Conservation (phyloP, 768 basidiomycete species). For the Pleurotus citrinopileatus region DNA sequence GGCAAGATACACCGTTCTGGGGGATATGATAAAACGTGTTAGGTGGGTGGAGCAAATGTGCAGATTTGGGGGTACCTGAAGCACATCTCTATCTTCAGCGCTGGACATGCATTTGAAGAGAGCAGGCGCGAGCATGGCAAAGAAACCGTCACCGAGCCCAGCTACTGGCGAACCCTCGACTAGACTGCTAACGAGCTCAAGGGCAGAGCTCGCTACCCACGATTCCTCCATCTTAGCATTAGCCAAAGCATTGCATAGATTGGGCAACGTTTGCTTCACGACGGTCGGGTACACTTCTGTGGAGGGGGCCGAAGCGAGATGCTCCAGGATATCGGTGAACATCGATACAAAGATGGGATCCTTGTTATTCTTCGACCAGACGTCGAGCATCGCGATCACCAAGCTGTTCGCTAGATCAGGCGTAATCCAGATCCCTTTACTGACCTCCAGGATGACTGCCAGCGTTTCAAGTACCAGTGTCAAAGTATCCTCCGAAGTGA, state of each 20-base stretch:
- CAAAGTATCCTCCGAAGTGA: slow-evolving; percentile 85
- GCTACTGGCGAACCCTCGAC: slow-evolving; percentile 59
- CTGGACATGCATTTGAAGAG: slow-evolving; percentile 67
- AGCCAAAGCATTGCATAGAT: slow-evolving; percentile 63
- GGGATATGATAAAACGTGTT: not conserved
- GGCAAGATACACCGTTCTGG: slow-evolving; percentile 78
- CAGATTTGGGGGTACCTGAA: slow-evolving; percentile 50
- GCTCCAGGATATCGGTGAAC: slow-evolving; percentile 74
- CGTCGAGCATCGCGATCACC: slow-evolving; percentile 65
- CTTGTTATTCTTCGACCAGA: slow-evolving; percentile 86
- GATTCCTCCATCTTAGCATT: slow-evolving; percentile 58
- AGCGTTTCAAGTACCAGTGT: slow-evolving; percentile 86
- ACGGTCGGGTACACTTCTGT: slow-evolving; percentile 68
- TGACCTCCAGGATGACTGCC: slow-evolving; percentile 73
- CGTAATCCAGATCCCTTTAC: slow-evolving; percentile 71
- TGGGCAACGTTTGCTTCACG: slow-evolving; percentile 70
- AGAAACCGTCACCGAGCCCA: slow-evolving; percentile 79
- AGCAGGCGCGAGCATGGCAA: slow-evolving; percentile 67
- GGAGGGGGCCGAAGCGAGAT: slow-evolving; percentile 60
- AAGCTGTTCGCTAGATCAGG: slow-evolving; percentile 63
- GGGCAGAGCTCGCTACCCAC: slow-evolving; percentile 75
- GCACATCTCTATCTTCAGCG: slow-evolving; percentile 83
- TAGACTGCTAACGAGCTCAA: slow-evolving; percentile 78
- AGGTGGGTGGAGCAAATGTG: not conserved
- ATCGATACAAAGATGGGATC: slow-evolving; percentile 91